A percentile compares a stretch with the other conserved stretches of the same genome.
phyloP scores from a whole-genome alignment of 495 filamentous ascomycete species.

The Penicillium diatomitis region DNA sequence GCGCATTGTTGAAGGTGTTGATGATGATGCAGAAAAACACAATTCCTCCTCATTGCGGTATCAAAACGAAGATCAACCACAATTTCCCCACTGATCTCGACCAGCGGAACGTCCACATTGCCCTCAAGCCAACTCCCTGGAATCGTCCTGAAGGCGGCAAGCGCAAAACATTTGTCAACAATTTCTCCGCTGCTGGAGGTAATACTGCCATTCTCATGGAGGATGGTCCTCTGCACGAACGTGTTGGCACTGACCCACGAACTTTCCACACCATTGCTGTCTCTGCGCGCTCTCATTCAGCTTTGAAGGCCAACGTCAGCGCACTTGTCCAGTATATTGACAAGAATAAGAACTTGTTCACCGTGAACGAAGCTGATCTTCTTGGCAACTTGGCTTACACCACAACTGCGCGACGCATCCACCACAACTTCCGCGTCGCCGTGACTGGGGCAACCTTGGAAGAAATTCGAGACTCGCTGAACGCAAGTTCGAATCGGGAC shows the following conservation, averaged over 20 bases:
- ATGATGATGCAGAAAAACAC: slow-evolving; percentile 78
- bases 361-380: slow-evolving; percentile 28
- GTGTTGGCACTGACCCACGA: slow-evolving; percentile 43
- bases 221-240: slow-evolving; percentile 37
- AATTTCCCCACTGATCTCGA: slow-evolving; percentile 68
- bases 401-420: slow-evolving; percentile 75
- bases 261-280: slow-evolving; percentile 41
- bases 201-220: slow-evolving; percentile 47
- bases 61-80: slow-evolving; percentile 74
- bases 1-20: slow-evolving; percentile 73
- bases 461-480: slow-evolving; percentile 21
- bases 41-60: slow-evolving; percentile 83
- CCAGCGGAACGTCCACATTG: slow-evolving; percentile 69
- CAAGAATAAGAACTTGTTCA: slow-evolving; percentile 35
- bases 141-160: slow-evolving; percentile 50
- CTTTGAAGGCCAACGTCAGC: slow-evolving; percentile 46
- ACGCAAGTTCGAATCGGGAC: slow-evolving; percentile 17
- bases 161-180: slow-evolving; percentile 59
- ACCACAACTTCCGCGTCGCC: slow-evolving; percentile 64
- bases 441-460: slow-evolving; percentile 40
- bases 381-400: slow-evolving; percentile 58
- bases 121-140: slow-evolving; percentile 50
- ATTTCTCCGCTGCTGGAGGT: slow-evolving; percentile 55
- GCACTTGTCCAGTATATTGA: slow-evolving; percentile 43
- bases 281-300: slow-evolving; percentile 44